Percentiles rank a stretch among this genome's conserved stretches.
Evolutionary conservation across 345 rosid species (phyloP).

Genomic region (Gossypium mustelinum): DNA sequence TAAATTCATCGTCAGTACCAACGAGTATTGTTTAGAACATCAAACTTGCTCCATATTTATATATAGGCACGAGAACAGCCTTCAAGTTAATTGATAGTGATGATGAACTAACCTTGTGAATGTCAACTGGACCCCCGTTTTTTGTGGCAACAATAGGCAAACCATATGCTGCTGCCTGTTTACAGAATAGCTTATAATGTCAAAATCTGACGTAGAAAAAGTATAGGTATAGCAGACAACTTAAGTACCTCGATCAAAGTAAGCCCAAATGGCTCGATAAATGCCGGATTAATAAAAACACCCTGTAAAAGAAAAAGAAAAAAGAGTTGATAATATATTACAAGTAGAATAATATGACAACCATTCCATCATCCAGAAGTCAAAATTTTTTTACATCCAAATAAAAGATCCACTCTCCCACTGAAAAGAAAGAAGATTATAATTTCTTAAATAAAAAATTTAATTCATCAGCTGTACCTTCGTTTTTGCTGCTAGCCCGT

Average conservation of each 20-base stretch:
- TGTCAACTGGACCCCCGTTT: constrained; percentile 94
- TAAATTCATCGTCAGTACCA: constrained; percentile 5
- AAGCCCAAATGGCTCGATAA: constrained; percentile 88
- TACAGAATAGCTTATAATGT: constrained; percentile 12
- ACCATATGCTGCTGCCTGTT: constrained; percentile 86
- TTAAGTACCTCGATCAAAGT: constrained; percentile 78
- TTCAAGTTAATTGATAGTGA: constrained; percentile 14
- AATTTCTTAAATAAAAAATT: neutral
- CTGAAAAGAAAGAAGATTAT: neutral
- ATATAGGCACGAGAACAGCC: neutral
- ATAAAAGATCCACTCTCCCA: neutral
- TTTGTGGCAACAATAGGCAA: constrained; percentile 84
- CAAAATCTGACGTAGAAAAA: neutral
- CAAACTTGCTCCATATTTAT: constrained; percentile 9
- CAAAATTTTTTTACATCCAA: neutral
- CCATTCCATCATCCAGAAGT: neutral
- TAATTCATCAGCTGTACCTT: constrained; percentile 38
- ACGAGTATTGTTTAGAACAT: neutral
- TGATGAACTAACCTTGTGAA: constrained; percentile 45
- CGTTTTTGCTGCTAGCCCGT: constrained; percentile 71
- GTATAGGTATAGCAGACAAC: constrained; percentile 7
- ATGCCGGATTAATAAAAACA: constrained; percentile 88
- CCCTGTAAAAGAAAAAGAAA: constrained; percentile 40
- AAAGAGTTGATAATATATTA: neutral
- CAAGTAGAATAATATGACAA: neutral